Percentiles rank a stretch among this genome's conserved stretches.
phyloP scores from a whole-genome alignment of 2,329 filamentous ascomycete species.

The Venturia pyrina region DNA sequence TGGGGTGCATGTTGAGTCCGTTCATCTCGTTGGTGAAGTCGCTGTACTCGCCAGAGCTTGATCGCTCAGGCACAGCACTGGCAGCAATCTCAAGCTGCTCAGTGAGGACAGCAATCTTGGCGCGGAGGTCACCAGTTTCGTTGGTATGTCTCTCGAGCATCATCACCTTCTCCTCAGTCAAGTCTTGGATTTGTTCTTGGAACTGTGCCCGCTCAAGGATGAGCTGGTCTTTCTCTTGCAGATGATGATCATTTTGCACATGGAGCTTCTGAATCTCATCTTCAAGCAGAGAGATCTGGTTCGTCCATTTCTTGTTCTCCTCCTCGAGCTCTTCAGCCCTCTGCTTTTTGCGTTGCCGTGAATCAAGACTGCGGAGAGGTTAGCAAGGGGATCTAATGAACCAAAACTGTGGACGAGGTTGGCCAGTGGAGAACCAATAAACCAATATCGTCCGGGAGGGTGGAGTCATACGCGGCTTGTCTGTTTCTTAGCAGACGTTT shows the following conservation, averaged over 20 bases:
- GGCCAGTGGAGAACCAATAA: slow-evolving; percentile 32
- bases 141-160: slow-evolving; percentile 80
- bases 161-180: slow-evolving; percentile 84
- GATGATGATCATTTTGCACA: slow-evolving; percentile 43
- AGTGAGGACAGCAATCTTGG: slow-evolving; percentile 77
- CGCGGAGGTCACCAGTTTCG: slow-evolving; percentile 82
- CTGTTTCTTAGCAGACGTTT: slow-evolving; percentile 90
- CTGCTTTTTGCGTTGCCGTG: slow-evolving; percentile 93
- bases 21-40: slow-evolving; percentile 75
- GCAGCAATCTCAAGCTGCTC: slow-evolving; percentile 59
- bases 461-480: slow-evolving; percentile 71
- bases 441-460: slow-evolving; percentile 16
- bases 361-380: slow-evolving; percentile 63
- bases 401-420: slow-evolving; percentile 22
- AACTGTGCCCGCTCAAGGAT: slow-evolving; percentile 64
- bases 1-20: slow-evolving; percentile 65
- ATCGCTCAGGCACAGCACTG: slow-evolving; percentile 36
- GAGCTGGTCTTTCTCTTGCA: slow-evolving; percentile 53
- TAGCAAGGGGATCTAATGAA: slow-evolving; percentile 24
- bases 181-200: slow-evolving; percentile 62
- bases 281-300: slow-evolving; percentile 66
- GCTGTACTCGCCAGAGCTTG: slow-evolving; percentile 53
- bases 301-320: slow-evolving; percentile 87
- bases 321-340: slow-evolving; percentile 94
- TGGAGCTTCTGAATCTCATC: slow-evolving; percentile 63